These are phyloP conservation scores for Silene conica DNA, from an alignment of 148 eudicot species.

Conservation along the genomic window DNA sequence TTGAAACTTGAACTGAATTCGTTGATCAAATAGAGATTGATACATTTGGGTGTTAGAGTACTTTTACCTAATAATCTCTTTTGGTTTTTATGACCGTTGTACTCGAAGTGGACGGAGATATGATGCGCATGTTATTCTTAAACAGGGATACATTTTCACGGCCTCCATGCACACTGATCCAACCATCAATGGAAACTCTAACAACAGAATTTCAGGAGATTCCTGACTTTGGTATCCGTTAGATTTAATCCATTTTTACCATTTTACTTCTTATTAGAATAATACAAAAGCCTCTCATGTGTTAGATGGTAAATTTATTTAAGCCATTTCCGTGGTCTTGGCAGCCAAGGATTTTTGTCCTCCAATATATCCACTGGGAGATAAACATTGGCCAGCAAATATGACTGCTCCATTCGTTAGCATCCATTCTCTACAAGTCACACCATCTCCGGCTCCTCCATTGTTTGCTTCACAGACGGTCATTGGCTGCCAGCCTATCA, in stretches of 20 bases:
- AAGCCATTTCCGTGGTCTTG: constrained; percentile 21
- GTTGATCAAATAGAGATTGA: background rate
- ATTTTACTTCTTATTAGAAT: constrained; percentile 1
- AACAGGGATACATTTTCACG: constrained; percentile 89
- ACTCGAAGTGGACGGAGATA: constrained; percentile 8
- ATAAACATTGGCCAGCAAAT: constrained; percentile 48
- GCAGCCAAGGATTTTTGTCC: constrained; percentile 77
- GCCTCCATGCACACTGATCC: constrained; percentile 87
- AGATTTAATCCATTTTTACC: constrained; percentile 9
- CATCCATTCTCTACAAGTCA: constrained; percentile 75
- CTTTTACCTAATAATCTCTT: constrained; percentile 4
- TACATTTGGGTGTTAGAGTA: background rate
- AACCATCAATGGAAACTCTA: constrained; percentile 66
- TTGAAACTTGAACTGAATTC: background rate
- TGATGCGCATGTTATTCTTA: constrained; percentile 11
- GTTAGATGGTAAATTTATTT: background rate
- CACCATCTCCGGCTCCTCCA: constrained; percentile 83
- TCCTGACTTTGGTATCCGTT: constrained; percentile 75
- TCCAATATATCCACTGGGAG: constrained; percentile 79
- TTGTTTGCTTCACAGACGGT: constrained; percentile 69
- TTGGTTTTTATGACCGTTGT: background rate
- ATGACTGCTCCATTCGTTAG: constrained; percentile 58
- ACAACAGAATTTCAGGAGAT: constrained; percentile 39
- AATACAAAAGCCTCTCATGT: background rate
- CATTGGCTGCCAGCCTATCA: constrained; percentile 75